Evolutionary conservation across 2,329 filamentous ascomycete genomes (phyloP).

Genomic region (Fusarium circinatum): DNA sequence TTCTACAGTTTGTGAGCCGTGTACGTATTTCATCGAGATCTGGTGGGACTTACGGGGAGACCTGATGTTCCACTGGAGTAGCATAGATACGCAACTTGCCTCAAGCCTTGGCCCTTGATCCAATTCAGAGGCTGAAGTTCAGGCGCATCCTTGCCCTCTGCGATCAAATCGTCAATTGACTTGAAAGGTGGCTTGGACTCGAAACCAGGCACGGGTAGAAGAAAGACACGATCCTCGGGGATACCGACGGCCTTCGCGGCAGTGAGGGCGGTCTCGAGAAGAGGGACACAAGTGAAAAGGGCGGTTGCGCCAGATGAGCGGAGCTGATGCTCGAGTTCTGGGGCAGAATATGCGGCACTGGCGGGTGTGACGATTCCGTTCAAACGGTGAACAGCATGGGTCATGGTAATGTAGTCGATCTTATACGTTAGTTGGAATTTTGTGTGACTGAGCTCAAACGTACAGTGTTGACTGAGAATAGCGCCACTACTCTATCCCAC

Average conservation of each 20-base stretch:
- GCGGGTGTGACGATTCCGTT: slow-evolving; percentile 80
- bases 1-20: slow-evolving; percentile 60
- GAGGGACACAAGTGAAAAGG: slow-evolving; percentile 76
- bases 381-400: slow-evolving; percentile 78
- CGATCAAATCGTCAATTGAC: slow-evolving; percentile 73
- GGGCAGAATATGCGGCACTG: slow-evolving; percentile 77
- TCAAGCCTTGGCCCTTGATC: slow-evolving; percentile 71
- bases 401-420: slow-evolving; percentile 79
- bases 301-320: slow-evolving; percentile 74
- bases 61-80: slow-evolving; percentile 85
- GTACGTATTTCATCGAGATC: not conserved
- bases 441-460: slow-evolving; percentile 35
- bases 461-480: slow-evolving; percentile 86
- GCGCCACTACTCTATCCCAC: slow-evolving; percentile 82
- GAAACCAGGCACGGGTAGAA: slow-evolving; percentile 74
- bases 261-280: slow-evolving; percentile 71
- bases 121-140: slow-evolving; percentile 67
- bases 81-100: slow-evolving; percentile 79
- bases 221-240: slow-evolving; percentile 71
- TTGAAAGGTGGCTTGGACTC: slow-evolving; percentile 64
- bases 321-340: slow-evolving; percentile 78
- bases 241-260: slow-evolving; percentile 73
- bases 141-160: slow-evolving; percentile 65
- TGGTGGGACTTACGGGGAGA: slow-evolving; percentile 66
- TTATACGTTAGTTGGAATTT: slow-evolving; percentile 45